These are phyloP conservation scores for Xylariaceae sp. DNA, from an alignment of 2,329 filamentous ascomycete species.

Conservation along the genomic window DNA sequence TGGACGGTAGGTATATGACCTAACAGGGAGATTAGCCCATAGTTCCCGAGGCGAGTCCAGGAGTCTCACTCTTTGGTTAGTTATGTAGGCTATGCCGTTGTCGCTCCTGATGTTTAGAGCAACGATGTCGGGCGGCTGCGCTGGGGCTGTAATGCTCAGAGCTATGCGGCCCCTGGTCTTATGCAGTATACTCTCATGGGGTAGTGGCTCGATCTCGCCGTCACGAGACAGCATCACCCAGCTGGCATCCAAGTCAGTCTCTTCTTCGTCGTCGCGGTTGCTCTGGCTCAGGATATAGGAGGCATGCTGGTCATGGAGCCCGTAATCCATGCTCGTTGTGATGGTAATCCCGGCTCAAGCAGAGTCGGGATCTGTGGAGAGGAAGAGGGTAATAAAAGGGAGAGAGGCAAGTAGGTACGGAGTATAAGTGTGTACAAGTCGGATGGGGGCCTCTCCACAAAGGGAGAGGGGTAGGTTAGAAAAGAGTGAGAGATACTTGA, in stretches of 20 bases:
- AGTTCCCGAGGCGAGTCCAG: slow-evolving; percentile 4
- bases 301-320: slow-evolving; percentile 42
- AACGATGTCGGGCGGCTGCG: slow-evolving; percentile 59
- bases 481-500: slow-evolving; percentile 34
- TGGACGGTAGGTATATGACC: slow-evolving; percentile 82
- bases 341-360: too few species aligned
- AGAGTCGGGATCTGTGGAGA: too few species aligned
- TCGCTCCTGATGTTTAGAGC: slow-evolving; percentile 69
- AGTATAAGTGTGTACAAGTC: slow-evolving; percentile 2
- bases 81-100: slow-evolving; percentile 73
- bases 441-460: background rate
- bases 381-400: slow-evolving; percentile 11
- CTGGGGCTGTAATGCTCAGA: slow-evolving; percentile 68
- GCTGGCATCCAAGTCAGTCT: slow-evolving; percentile 55
- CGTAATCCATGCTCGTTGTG: slow-evolving; percentile 31
- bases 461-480: slow-evolving; percentile 10
- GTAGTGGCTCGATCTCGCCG: slow-evolving; percentile 75
- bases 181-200: slow-evolving; percentile 77
- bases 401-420: slow-evolving; percentile 2
- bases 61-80: slow-evolving; percentile 73
- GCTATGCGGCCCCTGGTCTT: slow-evolving; percentile 75
- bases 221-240: slow-evolving; percentile 89
- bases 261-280: slow-evolving; percentile 35
- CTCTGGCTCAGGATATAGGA: slow-evolving; percentile 40
- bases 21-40: slow-evolving; percentile 34